phyloP scores from a whole-genome alignment of 805 yeast genomes.

The Candida nonsorbophila region DNA sequence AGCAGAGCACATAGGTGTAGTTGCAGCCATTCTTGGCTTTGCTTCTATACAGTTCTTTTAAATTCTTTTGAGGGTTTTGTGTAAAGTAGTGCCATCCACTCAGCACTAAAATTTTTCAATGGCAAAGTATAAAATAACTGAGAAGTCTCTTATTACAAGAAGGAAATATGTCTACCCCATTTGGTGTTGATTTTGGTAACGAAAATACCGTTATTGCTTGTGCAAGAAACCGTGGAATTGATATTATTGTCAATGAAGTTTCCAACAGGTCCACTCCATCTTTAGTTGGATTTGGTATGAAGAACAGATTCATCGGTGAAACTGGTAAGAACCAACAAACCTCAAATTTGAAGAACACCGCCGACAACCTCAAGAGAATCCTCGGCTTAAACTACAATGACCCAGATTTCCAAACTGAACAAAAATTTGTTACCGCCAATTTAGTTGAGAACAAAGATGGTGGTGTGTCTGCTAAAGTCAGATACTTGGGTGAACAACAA shows the following conservation, averaged over 20 bases:
- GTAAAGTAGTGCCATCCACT: too few relatives aligned
- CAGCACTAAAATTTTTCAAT: too few relatives aligned
- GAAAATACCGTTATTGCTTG: conserved; percentile 88
- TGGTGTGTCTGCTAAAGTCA: conserved; percentile 78
- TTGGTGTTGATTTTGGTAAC: conserved; percentile 98
- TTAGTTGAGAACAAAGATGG: conserved; percentile 69
- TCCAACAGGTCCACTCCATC: conserved; percentile 95
- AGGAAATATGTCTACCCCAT: conserved; percentile 78
- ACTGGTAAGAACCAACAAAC: conserved; percentile 94
- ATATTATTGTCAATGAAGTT: conserved; percentile 95
- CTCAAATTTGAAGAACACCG: conserved; percentile 94
- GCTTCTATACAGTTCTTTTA: too few relatives aligned
- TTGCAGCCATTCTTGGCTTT: too few relatives aligned
- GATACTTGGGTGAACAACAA: conserved; percentile 71
- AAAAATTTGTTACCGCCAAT: conserved; percentile 67
- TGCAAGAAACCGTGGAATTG: conserved; percentile 98
- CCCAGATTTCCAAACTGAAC: conserved; percentile 73
- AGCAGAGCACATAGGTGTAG: conserved; percentile 20
- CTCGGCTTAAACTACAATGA: conserved; percentile 72
- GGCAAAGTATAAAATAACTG: too few relatives aligned
- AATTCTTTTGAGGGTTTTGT: too few relatives aligned
- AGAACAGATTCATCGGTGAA: conserved; percentile 92
- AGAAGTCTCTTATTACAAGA: too few relatives aligned
- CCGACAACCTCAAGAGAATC: conserved; percentile 89
- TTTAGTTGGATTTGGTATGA: conserved; percentile 84